A percentile compares a stretch with the other conserved stretches of the same genome.
phyloP scores from a whole-genome alignment of 1,139 yeast species.

The Lodderomyces metapsilosis region DNA sequence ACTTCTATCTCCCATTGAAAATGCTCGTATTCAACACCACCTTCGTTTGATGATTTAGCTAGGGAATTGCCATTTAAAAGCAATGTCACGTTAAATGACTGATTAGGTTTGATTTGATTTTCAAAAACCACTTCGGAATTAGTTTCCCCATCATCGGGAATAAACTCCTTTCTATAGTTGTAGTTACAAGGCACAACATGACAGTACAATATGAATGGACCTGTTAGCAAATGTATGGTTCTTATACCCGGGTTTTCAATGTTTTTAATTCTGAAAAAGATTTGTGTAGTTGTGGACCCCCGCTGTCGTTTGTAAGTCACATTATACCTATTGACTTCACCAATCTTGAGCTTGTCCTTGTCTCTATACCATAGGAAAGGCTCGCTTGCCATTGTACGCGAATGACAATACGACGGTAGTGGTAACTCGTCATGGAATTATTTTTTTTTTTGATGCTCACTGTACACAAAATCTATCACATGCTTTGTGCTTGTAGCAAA shows the following conservation, averaged over 20 bases:
- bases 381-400: slow-evolving; percentile 3
- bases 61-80: slow-evolving; percentile 47
- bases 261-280: slow-evolving; percentile 49
- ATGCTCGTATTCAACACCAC: slow-evolving; percentile 14
- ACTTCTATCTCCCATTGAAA: slow-evolving; percentile 83
- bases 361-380: slow-evolving; percentile 43
- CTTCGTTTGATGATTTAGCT: slow-evolving; percentile 14
- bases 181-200: slow-evolving; percentile 58
- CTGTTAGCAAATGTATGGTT: slow-evolving; percentile 55
- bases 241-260: slow-evolving; percentile 48
- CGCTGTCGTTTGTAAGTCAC: slow-evolving; percentile 24
- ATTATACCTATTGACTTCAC: slow-evolving; percentile 39
- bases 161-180: slow-evolving; percentile 28
- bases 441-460: too few species aligned
- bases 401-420: background rate
- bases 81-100: slow-evolving; percentile 49
- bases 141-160: slow-evolving; percentile 23
- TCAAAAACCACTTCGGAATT: slow-evolving; percentile 36
- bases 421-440: too few species aligned
- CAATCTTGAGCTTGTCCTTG: slow-evolving; percentile 32
- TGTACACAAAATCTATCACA: too few species aligned
- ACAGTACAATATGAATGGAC: slow-evolving; percentile 60
- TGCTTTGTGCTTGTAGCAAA: too few species aligned
- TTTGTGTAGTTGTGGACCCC: slow-evolving; percentile 16
- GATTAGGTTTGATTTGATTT: slow-evolving; percentile 62